Percentiles rank a stretch among this genome's conserved stretches.
Evolutionary conservation across 2,329 filamentous ascomycete species (phyloP).

Genomic region (Juglanconis juglandina): DNA sequence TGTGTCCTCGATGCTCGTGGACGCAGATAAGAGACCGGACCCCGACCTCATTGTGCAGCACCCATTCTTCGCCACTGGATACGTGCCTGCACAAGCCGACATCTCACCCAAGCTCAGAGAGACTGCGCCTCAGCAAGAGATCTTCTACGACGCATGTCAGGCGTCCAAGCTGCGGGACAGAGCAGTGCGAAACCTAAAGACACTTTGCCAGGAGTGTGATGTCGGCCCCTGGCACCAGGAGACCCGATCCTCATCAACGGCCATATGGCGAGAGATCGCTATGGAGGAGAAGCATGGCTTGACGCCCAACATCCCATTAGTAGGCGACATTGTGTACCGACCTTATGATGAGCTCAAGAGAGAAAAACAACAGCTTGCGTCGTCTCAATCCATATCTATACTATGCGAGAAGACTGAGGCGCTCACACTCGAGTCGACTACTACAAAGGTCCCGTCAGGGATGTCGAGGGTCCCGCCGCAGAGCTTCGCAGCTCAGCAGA

Average conservation of each 20-base stretch:
- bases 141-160: constrained; percentile 53
- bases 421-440: constrained; percentile 21
- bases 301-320: constrained; percentile 60
- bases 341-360: constrained; percentile 60
- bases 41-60: constrained; percentile 78
- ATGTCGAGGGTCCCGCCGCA: constrained; percentile 55
- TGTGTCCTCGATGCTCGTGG: constrained; percentile 71
- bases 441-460: constrained; percentile 31
- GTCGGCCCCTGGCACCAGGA: constrained; percentile 53
- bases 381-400: constrained; percentile 13
- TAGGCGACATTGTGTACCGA: constrained; percentile 60
- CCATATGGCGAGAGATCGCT: constrained; percentile 64
- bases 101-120: constrained; percentile 59
- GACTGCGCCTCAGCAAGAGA: constrained; percentile 51
- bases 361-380: constrained; percentile 36
- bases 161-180: constrained; percentile 41
- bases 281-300: constrained; percentile 65
- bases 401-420: constrained; percentile 31
- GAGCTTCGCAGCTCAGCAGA: constrained; percentile 65
- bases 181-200: constrained; percentile 51
- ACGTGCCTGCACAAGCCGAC: constrained; percentile 61
- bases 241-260: constrained; percentile 36
- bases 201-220: constrained; percentile 55
- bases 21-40: constrained; percentile 70
- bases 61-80: constrained; percentile 73